Evolutionary conservation across 2,329 filamentous ascomycete species (phyloP), one percentile per base, ranked within the genome.

Genomic region (Aspergillus pseudoglaucus): DNA sequence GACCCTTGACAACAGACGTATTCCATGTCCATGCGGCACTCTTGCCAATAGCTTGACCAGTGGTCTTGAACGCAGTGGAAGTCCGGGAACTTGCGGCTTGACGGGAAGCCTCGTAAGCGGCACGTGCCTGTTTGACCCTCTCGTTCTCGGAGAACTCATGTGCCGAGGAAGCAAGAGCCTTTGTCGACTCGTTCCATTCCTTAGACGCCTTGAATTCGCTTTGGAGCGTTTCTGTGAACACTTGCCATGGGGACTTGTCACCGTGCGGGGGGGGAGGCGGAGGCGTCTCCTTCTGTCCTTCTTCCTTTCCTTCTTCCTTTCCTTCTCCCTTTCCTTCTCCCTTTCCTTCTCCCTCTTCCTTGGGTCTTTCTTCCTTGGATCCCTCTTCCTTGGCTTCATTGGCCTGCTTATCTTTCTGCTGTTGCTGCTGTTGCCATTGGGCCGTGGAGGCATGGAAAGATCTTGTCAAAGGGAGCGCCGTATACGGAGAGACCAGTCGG

Each of bases 161-260:
- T 15, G 91, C 89, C 5, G 87, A 88, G 43, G 88, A 88, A 15
- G 88, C 87, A 38, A 98, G 80, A 56, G 93, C 88, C 75, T 98
- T 97, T 38, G 91, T 98, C 39, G 89, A 95, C 65, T 98, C 93
- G 64, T 98, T 95, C 93, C 93, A 98, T 69, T 98, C 93, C 66
- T 97, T 95, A 14, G 90, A 97, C 45, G 89, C 87, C 70, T 96
- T 90, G 73, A 98, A 95, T 71, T 98, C 93, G 48, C 78, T 80
- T 68, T 88, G 83, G 71, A 98, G 82, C n/a, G 93, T 98, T 65
- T 98, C 93, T 63, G 88, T 88, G 75, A 98, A 98, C 27, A 98
- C 93, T 68, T 97, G 89, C 90, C 93, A 97, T 46, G 93, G 93
- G 3, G 91, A 93, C 77, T 98, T 98, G 74, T 95, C 90, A 52